Base-by-base conservation (phyloP, 768 basidiomycete species). In the Mycena chlorophos region DNA sequence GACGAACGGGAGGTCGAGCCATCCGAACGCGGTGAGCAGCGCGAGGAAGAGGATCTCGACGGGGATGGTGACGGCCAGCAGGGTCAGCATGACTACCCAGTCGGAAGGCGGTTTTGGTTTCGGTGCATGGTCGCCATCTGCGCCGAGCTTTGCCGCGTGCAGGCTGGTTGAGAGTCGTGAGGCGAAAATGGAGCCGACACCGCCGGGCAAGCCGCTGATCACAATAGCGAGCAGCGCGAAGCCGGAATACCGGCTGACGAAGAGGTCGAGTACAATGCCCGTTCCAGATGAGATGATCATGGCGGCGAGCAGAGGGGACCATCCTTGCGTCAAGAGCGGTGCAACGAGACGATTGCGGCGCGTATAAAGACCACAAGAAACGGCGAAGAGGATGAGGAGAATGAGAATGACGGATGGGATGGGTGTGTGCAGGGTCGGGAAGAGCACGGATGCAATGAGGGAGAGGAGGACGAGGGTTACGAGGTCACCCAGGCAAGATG, bases 401-500 rank as follows among this genome's bases (percentile, higher is more conserved):
- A 84, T 60, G 38, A 80, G 75, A 47, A 82, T 63, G 27, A 89
- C 65, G 56, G 86, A 74, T 10, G 91, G 89, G 16, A 88, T 63
- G 10, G 83, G 78, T 0, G 89, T 88, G 66, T 84, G 75, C 34
- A 91, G 73, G 59, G 82, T 78, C 42, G 75, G 73, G 42, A 94
- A 83, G 55, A 96, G 80, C n/a, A 83, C 56, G 2, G 88, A 80
- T 5, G 91, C 87, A n/a, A 87, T 76, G 17, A 74, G 54, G n/a
- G 88, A 91, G 25, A 98, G 75, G 52, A 98, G 84, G 55, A 85
- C 79, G 46, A 99, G 83, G 0, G 96, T 96, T 48, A 98, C 79
- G 30, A 99, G 79, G 65, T 98, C 97, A 4, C 97, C 96, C 2
- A 98, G 79, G 63, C 91, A 93, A 2, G 93, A 84, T 0, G 97